These are phyloP conservation scores for Oryza longistaminata DNA, from an alignment of 176 grass and related monocot genomes.

Conservation along the genomic window DNA sequence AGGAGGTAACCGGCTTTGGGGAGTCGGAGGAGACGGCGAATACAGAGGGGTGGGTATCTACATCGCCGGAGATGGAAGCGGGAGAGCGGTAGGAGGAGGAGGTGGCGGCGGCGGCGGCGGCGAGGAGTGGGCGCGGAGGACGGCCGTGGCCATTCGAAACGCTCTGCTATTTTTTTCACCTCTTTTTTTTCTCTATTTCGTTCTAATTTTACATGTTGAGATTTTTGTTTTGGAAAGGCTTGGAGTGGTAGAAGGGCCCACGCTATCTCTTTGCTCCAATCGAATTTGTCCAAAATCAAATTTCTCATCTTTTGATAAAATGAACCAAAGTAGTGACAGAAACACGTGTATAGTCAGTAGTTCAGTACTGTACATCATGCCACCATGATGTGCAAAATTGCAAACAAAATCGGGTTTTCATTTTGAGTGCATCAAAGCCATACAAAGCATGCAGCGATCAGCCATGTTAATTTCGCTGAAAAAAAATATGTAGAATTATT, in stretches of 20 bases:
- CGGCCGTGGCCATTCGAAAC: slow-evolving; percentile 58
- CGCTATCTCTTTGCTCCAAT: slow-evolving; percentile 55
- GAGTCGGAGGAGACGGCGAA: slow-evolving; percentile 54
- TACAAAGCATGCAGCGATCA: no score
- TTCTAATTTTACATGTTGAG: neutral
- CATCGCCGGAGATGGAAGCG: neutral
- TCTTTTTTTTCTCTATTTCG: neutral
- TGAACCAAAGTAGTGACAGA: neutral
- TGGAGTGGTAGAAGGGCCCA: neutral
- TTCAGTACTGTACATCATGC: neutral
- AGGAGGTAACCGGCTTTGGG: slow-evolving; percentile 44
- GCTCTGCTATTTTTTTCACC: neutral
- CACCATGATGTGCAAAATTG: neutral
- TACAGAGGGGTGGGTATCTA: neutral
- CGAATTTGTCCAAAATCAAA: slow-evolving; percentile 13
- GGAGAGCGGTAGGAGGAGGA: neutral
- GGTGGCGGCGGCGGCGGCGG: slow-evolving; percentile 4
- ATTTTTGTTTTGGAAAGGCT: neutral
- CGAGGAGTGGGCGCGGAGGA: slow-evolving; percentile 40
- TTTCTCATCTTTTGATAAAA: neutral
- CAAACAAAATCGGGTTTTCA: no score
- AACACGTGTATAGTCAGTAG: neutral
- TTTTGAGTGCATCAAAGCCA: no score
- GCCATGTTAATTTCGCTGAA: no score
- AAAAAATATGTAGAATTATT: no score